Evolutionary conservation across 2,329 filamentous ascomycete genomes (phyloP), one percentile per base, ranked within the genome.

Genomic region (Grosmannia serpens): DNA sequence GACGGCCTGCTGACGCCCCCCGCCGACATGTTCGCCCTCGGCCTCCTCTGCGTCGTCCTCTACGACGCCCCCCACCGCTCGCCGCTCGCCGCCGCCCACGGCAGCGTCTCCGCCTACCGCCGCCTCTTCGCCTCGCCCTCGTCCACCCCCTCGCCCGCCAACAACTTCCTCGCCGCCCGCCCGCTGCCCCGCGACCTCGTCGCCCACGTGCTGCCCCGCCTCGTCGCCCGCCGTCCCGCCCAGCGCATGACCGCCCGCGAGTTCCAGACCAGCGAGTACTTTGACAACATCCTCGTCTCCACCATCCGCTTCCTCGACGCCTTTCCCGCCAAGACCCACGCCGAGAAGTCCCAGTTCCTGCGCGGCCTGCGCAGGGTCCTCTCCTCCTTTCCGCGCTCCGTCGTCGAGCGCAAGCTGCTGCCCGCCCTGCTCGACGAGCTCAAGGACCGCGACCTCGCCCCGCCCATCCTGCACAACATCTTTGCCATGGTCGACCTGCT

Each of bases 31-130:
- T 99, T 96, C 74, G 95, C 90, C 1, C 76, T 99, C 22, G 94
- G 94, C 11, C 77, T 99, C 52, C 74, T 99, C 38, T 92, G 94
- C 59, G 79, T 97, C 58, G 85, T 94, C 3, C 79, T 97, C 3
- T 97, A 97, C 73, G 96, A 96, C 70, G 90, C 87, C n/a, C 94
- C 94, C 4, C 94, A 96, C 71, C 78, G 74, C 27, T 97, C 92
- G 20, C 94, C 94, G 1, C 72, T 99, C 56, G 87, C 95, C 56
- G 87, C 95, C 67, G 83, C 86, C 13, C 86, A 92, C 66, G 85
- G 85, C 52, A 96, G 89, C 65, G 70, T 89, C 13, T 89, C 89
- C 4, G 83, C 88, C 0, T 99, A 96, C 71, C 95, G 92, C 70
- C 83, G 91, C 56, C 71, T 91, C 0, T 91, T 97, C 67, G 81